Conservation (phyloP, 345 rosid species). For the Euphorbia peplus region DNA sequence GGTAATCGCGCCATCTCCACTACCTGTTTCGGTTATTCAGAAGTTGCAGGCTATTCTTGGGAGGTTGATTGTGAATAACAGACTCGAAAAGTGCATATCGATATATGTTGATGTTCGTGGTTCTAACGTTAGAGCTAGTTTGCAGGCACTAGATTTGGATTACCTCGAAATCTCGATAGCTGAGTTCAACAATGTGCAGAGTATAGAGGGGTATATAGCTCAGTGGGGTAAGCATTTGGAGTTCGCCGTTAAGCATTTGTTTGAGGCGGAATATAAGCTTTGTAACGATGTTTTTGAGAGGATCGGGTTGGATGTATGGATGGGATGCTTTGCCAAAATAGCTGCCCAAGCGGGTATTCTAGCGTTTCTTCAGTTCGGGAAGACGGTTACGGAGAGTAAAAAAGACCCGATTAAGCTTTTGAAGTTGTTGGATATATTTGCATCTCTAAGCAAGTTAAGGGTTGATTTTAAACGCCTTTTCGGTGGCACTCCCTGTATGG, state of each 20-base stretch:
- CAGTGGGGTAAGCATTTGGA: slow-evolving; percentile 98
- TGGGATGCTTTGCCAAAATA: slow-evolving; percentile 93
- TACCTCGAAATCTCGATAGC: slow-evolving; percentile 87
- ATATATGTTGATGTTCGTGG: slow-evolving; percentile 92
- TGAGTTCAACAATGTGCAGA: slow-evolving; percentile 84
- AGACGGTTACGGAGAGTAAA: slow-evolving; percentile 86
- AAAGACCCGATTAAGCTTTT: slow-evolving; percentile 93
- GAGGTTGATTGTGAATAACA: slow-evolving; percentile 76
- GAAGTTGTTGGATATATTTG: slow-evolving; percentile 82
- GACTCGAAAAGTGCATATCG: slow-evolving; percentile 72
- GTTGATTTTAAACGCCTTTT: slow-evolving; percentile 91
- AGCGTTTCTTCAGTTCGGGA: slow-evolving; percentile 92
- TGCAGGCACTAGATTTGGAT: slow-evolving; percentile 85
- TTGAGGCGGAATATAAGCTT: slow-evolving; percentile 92
- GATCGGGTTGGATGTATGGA: slow-evolving; percentile 77
- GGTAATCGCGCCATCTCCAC: slow-evolving; percentile 80
- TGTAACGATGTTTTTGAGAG: slow-evolving; percentile 95
- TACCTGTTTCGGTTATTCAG: slow-evolving; percentile 81
- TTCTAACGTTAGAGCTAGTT: slow-evolving; percentile 83
- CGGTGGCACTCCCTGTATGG: slow-evolving; percentile 90
- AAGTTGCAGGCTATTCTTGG: slow-evolving; percentile 91
- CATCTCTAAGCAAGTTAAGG: slow-evolving; percentile 80
- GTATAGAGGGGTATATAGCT: slow-evolving; percentile 77
- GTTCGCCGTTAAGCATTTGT: slow-evolving; percentile 97
- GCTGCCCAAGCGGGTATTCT: slow-evolving; percentile 97